Evolutionary conservation across 164 flowering plant species (phyloP), one percentile per base, ranked within the genome.

Genomic region (Annona cherimola): DNA sequence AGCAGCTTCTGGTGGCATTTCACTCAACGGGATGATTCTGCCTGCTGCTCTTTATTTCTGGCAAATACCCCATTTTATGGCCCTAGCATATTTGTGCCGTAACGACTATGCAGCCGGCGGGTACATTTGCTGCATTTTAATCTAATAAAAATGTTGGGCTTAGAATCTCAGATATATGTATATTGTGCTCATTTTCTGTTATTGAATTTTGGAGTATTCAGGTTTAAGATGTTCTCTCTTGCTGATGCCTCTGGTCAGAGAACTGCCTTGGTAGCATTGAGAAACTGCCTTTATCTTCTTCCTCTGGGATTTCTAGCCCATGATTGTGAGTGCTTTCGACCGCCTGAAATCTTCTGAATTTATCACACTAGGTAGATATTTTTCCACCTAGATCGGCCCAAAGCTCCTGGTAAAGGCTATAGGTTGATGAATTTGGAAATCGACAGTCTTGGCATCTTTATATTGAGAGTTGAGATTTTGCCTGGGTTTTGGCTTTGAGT

Each of bases 41-140:
- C 99, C 99, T 16, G 97, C 98, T 76, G 98, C 98, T 59, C 83
- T 95, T 14, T 95, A 95, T 80, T 95, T 95, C 80, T 95, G 99
- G 99, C 99, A 95, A 74, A 77, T 95, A 79, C 99, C 99, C 35
- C 99, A 95, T 82, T 95, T 95, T 78, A 95, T 95, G 99, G 98
- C 99, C 64, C 93, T 94, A 44, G 99, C 98, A 46, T 91, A 89
- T 76, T 74, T 92, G 80, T 94, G 98, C 74, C 95, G 99, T 61
- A 71, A 83, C 63, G 99, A 94, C 80, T 94, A 94, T 84, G 96
- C 93, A 74, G 93, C 87, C 78, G 99, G 99, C 82, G 98, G 99
- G 99, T 94, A 88, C 76, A 84, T 35, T 14, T 64, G 12, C 70
- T 60, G 63, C 50, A 35, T 67, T 62, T 71, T 7, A 45, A 42